Base-by-base conservation (phyloP, 768 basidiomycete species). In the Butyriboletus loyo region DNA sequence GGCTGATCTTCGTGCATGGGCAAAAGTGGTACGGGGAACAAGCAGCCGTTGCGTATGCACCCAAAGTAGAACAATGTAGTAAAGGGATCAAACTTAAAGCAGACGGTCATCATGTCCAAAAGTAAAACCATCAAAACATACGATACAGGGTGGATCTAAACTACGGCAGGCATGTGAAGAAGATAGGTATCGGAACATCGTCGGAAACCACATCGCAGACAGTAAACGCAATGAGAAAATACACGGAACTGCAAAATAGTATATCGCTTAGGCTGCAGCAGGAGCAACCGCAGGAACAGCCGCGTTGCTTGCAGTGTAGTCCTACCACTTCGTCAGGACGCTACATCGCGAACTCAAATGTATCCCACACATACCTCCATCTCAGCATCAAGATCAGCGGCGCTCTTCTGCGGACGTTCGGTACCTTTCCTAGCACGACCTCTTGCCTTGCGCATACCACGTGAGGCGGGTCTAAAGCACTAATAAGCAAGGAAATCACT, bases 351-450 rank as follows among this genome's bases (percentile, higher is more conserved):
- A 35, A 5, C 1, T 41, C 1, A 11, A 40, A 43, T 2, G 0
- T 1, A 4, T 19, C 5, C 14, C 7, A 37, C 24, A 68, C 84
- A 35, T 53, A 96, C 96, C 82, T 89, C 89, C 96, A 98, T 98
- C 78, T 98, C 96, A 8, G 95, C 93, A 68, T 98, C 96, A 38
- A 98, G 82, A 67, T 95, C 92, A 30, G 91, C 96, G 4, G 77
- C 91, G 21, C 84, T 83, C 77, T 96, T 96, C 50, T 77, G 74
- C 5, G 88, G 81, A 57, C 92, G 76, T 48, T 88, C 84, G 17
- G 17, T 52, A 37, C 59, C 66, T 62, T 80, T 82, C 61, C 80
- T 76, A 36, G 66, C 66, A 22, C 71, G 69, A 14, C 71, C 72
- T 58, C 78, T 74, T 35, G 73, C 72, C 49, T 79, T 76, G 15